phyloP scores from a whole-genome alignment of 768 basidiomycete genomes.

The Hypsizygus marmoreus region DNA sequence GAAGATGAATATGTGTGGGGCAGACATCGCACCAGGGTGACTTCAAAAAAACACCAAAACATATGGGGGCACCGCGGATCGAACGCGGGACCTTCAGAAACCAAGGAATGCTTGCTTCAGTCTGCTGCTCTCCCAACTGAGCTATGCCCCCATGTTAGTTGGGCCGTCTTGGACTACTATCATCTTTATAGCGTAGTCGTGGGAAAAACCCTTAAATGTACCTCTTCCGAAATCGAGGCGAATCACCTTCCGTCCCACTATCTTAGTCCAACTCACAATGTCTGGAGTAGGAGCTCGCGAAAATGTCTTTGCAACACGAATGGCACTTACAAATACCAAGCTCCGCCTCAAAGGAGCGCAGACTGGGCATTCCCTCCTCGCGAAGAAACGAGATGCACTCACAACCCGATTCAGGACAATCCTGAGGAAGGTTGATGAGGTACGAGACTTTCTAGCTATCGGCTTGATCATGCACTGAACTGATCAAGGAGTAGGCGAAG shows the following conservation, averaged over 20 bases:
- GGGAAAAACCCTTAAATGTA: too few species aligned
- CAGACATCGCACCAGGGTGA: too few species aligned
- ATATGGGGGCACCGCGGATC: slow-evolving; percentile 76
- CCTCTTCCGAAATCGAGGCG: neutral
- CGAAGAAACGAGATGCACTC: slow-evolving; percentile 97
- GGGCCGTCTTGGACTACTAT: too few species aligned
- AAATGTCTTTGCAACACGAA: slow-evolving; percentile 94
- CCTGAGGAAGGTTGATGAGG: slow-evolving; percentile 96
- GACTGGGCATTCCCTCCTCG: slow-evolving; percentile 92
- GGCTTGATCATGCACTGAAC: slow-evolving; percentile 18
- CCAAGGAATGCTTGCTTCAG: slow-evolving; percentile 55
- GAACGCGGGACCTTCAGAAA: slow-evolving; percentile 79
- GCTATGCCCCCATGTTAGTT: slow-evolving; percentile 54
- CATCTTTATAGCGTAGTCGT: too few species aligned
- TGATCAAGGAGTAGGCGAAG: slow-evolving; percentile 71
- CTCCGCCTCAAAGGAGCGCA: slow-evolving; percentile 88
- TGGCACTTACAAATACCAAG: slow-evolving; percentile 95
- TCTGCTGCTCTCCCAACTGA: slow-evolving; percentile 79
- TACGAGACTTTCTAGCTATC: slow-evolving; percentile 30
- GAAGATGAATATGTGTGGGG: too few species aligned
- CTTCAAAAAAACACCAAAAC: slow-evolving; percentile 22
- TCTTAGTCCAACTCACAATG: slow-evolving; percentile 47
- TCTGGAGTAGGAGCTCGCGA: slow-evolving; percentile 89
- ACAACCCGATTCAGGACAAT: slow-evolving; percentile 94
- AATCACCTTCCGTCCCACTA: neutral